Evolutionary conservation across 23 red algal genomes (phyloP), one percentile per base, ranked within the genome.

Genomic region (Gracilaria domingensis): DNA sequence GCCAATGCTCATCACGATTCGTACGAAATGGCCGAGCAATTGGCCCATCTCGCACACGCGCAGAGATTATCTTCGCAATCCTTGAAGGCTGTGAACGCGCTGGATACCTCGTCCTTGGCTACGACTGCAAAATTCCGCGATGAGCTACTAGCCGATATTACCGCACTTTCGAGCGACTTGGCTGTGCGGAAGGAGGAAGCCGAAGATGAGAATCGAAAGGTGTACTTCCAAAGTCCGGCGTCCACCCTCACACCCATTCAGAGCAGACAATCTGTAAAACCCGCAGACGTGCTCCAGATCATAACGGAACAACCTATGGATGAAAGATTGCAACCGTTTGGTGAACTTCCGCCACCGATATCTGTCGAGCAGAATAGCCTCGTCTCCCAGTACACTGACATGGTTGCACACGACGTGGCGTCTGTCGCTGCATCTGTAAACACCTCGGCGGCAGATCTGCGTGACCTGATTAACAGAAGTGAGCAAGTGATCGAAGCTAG

Each of bases 171-270:
- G 28, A 74, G 61, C 6, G 67, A 85, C 50, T 26, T 93, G 26
- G 66, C 6, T 0, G 4, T 54, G 23, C 69, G 89, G 29, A 60
- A 75, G 36, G 89, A 84, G 56, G 39, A 75, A 8, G 89, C 89
- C 4, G 81, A 93, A 4, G 79, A 93, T 51, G 89, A 93, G 66
- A 93, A 93, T 84, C 24, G 81, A 57, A 93, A 73, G 79, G 54
- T 93, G 4, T 93, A 84, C 49, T 84, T 93, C 50, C 32, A 59
- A 24, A 72, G 61, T 21, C 78, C 80, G 11, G 64, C 89, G 44
- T 29, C 89, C 36, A 38, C 47, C 4, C 23, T 79, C 9, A 70
- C 87, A 5, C 48, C 51, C 38, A 81, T 90, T 67, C 36, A 38
- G 4, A 57, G 32, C 44, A 64, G 76, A 20, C 87, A 90, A 66